Evolutionary conservation across 2,329 filamentous ascomycete species (phyloP).

Genomic region (Cytospora leucostoma): DNA sequence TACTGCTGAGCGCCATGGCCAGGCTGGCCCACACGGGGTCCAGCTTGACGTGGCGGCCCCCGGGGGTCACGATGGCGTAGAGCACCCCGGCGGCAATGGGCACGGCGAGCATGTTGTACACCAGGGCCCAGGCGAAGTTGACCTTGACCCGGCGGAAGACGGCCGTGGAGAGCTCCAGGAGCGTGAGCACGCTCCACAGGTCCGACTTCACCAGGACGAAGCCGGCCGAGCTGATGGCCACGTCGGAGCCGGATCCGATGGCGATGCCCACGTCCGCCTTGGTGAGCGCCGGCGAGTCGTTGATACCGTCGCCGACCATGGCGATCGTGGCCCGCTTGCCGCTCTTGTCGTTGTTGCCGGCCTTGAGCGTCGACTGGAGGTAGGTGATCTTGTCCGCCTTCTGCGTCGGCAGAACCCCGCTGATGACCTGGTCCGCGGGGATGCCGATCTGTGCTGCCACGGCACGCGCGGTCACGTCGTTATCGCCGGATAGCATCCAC

Average conservation of each 20-base stretch:
- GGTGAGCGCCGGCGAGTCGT: conserved; percentile 80
- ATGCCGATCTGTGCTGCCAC: conserved; percentile 79
- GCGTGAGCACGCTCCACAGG: conserved; percentile 68
- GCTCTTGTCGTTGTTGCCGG: conserved; percentile 34
- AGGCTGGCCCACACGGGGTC: conserved; percentile 85
- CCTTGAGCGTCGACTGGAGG: conserved; percentile 56
- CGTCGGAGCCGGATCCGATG: conserved; percentile 79
- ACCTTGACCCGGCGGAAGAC: conserved; percentile 79
- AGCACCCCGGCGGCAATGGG: conserved; percentile 80
- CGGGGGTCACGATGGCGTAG: conserved; percentile 56
- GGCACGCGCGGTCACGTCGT: conserved; percentile 77
- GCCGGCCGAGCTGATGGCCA: conserved; percentile 77
- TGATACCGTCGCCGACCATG: conserved; percentile 89
- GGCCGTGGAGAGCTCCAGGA: conserved; percentile 68
- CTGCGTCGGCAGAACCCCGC: conserved; percentile 80
- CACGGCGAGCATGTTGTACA: conserved; percentile 79
- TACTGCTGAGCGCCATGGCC: conserved; percentile 90
- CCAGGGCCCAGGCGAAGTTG: conserved; percentile 83
- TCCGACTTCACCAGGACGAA: conserved; percentile 80
- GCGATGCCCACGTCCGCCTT: conserved; percentile 83
- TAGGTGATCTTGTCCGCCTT: conserved; percentile 73
- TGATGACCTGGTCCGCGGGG: conserved; percentile 71
- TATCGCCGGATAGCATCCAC: conserved; percentile 94
- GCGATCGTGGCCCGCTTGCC: conserved; percentile 59
- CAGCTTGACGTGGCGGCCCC: conserved; percentile 60